Conservation (phyloP, 176 grass and related monocot genomes). For the Zoysia pacifica region DNA sequence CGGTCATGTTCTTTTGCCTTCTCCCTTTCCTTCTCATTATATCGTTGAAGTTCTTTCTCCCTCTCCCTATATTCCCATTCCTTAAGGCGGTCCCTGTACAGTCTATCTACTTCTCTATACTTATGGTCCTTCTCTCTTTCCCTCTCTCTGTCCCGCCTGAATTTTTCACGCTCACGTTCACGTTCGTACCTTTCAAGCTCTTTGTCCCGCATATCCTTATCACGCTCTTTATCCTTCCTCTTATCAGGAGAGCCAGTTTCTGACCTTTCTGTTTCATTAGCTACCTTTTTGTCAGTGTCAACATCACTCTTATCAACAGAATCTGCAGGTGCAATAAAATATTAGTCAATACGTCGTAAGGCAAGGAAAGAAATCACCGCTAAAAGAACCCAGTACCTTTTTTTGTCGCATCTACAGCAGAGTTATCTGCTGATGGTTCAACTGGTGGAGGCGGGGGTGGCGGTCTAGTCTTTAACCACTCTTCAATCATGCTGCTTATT, state of each 20-base stretch:
- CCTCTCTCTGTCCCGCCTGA: conserved; percentile 88
- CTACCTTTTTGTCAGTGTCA: conserved; percentile 58
- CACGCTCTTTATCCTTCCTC: conserved; percentile 67
- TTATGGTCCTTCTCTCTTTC: conserved; percentile 90
- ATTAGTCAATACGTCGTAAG: conserved; percentile 19
- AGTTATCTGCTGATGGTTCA: conserved; percentile 48
- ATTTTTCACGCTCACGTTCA: conserved; percentile 73
- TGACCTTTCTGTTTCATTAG: conserved; percentile 63
- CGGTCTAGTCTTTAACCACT: conserved; percentile 84
- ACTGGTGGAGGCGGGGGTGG: conserved; percentile 67
- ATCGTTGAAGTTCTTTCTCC: conserved; percentile 83
- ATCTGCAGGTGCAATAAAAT: conserved; percentile 49
- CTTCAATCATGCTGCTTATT: conserved; percentile 79
- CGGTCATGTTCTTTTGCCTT: conserved; percentile 84
- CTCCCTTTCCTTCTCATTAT: conserved; percentile 76
- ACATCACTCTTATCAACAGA: conserved; percentile 73
- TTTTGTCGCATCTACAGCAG: conserved; percentile 60
- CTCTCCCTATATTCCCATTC: conserved; percentile 97
- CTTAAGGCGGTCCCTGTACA: conserved; percentile 74
- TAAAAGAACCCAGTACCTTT: conserved; percentile 45
- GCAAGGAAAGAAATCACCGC: conserved; percentile 9
- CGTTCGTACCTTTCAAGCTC: conserved; percentile 80
- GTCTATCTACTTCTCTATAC: conserved; percentile 69
- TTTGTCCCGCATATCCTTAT: conserved; percentile 72
- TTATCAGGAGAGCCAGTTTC: conserved; percentile 80